phyloP scores from a whole-genome alignment of 345 rosid genomes.

The Linum usitatissimum region DNA sequence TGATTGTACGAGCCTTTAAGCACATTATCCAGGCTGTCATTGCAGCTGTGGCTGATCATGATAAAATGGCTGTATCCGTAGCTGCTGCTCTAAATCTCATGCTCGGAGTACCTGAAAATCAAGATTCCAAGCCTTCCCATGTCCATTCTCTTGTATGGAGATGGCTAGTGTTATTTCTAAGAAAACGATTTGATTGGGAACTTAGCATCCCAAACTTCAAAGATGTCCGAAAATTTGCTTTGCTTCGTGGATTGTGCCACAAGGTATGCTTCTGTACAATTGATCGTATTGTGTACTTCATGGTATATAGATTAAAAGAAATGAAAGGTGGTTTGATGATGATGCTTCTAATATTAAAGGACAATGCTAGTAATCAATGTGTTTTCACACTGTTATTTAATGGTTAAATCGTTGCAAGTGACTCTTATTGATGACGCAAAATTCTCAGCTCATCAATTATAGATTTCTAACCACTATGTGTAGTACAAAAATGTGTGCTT shows the following conservation, averaged over 20 bases:
- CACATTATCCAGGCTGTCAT: constrained; percentile 83
- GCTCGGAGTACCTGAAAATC: constrained; percentile 68
- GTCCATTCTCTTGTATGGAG: constrained; percentile 68
- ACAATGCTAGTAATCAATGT: neutral
- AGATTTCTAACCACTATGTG: constrained; percentile 2
- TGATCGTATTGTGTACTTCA: neutral
- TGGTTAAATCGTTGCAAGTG: neutral
- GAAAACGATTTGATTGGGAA: constrained; percentile 89
- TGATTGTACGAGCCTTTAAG: constrained; percentile 92
- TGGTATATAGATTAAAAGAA: neutral
- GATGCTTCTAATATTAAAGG: neutral
- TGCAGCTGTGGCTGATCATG: constrained; percentile 50
- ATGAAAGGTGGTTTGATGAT: constrained; percentile 1
- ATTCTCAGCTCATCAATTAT: neutral
- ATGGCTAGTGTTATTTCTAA: constrained; percentile 82
- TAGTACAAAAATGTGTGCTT: neutral
- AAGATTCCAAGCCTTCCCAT: constrained; percentile 32
- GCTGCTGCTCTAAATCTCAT: constrained; percentile 86
- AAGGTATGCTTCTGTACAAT: constrained; percentile 43
- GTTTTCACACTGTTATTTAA: neutral
- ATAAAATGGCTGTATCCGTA: constrained; percentile 53
- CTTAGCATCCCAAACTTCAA: constrained; percentile 64
- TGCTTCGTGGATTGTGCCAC: constrained; percentile 88
- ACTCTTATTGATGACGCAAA: neutral
- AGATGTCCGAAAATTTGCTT: constrained; percentile 79